These are phyloP conservation scores for Hygrophorus pudorinus DNA, from an alignment of 768 basidiomycete genomes.

Conservation along the genomic window DNA sequence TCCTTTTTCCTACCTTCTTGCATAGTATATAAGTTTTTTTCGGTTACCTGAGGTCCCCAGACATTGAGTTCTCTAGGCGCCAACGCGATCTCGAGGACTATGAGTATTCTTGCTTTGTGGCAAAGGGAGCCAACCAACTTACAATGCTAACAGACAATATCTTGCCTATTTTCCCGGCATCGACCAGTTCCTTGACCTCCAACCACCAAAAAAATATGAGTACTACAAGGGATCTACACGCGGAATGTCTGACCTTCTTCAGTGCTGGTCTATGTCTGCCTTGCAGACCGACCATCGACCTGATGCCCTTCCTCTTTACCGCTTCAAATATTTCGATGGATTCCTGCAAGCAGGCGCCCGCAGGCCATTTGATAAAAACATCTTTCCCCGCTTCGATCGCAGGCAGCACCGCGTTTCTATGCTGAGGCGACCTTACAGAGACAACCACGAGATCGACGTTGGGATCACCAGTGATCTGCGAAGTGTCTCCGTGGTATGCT, in stretches of 20 bases:
- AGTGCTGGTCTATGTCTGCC: conserved; percentile 18
- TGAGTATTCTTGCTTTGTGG: too few relatives aligned
- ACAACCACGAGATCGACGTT: conserved; percentile 30
- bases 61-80: too few relatives aligned
- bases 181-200: too few relatives aligned
- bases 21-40: background rate
- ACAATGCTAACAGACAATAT: too few relatives aligned
- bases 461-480: conserved; percentile 21
- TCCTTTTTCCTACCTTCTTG: background rate
- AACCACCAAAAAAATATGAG: too few relatives aligned
- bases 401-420: conserved; percentile 20
- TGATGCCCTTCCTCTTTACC: conserved; percentile 20
- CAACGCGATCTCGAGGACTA: too few relatives aligned
- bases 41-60: too few relatives aligned
- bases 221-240: too few relatives aligned
- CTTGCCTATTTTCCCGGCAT: too few relatives aligned
- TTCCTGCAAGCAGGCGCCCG: conserved; percentile 20
- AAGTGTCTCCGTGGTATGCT: conserved; percentile 22
- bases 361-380: conserved; percentile 33
- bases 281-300: conserved; percentile 26
- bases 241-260: conserved; percentile 17
- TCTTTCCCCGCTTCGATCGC: conserved; percentile 27
- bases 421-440: conserved; percentile 21
- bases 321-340: conserved; percentile 23
- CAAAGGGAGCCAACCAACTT: too few relatives aligned